These are phyloP conservation scores for Aspergillus egyptiacus DNA, from an alignment of 495 filamentous ascomycete species.

Conservation along the genomic window DNA sequence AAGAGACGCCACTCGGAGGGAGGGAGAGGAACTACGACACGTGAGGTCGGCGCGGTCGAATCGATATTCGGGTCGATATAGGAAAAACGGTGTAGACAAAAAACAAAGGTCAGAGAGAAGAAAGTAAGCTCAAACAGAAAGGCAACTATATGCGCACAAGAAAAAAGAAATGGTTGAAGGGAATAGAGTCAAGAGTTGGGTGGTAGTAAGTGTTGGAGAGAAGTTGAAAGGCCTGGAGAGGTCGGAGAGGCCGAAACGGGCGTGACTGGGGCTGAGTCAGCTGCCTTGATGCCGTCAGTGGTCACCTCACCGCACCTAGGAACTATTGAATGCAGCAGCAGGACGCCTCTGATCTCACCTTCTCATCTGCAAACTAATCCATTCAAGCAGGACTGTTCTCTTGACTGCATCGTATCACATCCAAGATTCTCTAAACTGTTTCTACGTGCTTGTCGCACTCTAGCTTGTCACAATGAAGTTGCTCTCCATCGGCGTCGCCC, in stretches of 20 bases:
- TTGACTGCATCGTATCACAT: too few relatives aligned
- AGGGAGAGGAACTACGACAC: slow-evolving; percentile 13
- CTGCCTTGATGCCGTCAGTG: slow-evolving; percentile 8
- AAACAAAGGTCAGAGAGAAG: slow-evolving; percentile 11
- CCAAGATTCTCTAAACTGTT: neutral
- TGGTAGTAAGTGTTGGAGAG: neutral
- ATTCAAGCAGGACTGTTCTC: too few relatives aligned
- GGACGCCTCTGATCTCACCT: too few relatives aligned
- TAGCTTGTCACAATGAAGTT: slow-evolving; percentile 50
- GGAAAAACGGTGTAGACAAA: slow-evolving; percentile 10
- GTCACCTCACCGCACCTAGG: too few relatives aligned
- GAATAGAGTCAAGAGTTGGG: neutral
- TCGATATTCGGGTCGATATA: slow-evolving; percentile 3
- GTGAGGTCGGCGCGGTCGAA: neutral
- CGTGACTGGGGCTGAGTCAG: slow-evolving; percentile 14
- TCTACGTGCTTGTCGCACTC: neutral
- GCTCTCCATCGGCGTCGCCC: slow-evolving; percentile 36
- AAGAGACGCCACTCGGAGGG: slow-evolving; percentile 9
- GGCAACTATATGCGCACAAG: too few relatives aligned
- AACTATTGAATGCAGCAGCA: too few relatives aligned
- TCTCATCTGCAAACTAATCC: too few relatives aligned
- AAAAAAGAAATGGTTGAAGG: slow-evolving; percentile 1
- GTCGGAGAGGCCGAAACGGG: neutral
- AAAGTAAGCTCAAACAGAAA: neutral
- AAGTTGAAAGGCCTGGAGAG: neutral